These are phyloP conservation scores for Lolium rigidum DNA, from an alignment of 176 grass and related monocot species.

Conservation along the genomic window DNA sequence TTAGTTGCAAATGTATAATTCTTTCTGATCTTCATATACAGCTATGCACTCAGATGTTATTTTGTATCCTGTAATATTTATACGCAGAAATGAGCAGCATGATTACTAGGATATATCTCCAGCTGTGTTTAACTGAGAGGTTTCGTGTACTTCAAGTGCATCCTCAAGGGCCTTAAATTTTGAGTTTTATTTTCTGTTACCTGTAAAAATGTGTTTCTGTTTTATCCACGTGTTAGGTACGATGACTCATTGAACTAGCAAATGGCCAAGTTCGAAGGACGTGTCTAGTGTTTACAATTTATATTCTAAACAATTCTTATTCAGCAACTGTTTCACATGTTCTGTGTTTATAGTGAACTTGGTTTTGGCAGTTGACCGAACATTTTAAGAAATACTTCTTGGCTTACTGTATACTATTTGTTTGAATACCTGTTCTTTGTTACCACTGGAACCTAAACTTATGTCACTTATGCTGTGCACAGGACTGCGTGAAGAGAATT, in stretches of 20 bases:
- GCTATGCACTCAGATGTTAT: not conserved
- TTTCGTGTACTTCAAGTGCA: not conserved
- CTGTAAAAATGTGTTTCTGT: not conserved
- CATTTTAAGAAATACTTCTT: conserved; percentile 29
- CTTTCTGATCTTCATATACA: not conserved
- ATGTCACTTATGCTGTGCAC: conserved; percentile 45
- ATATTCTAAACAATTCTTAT: not conserved
- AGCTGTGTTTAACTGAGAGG: not conserved
- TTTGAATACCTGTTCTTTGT: conserved; percentile 29
- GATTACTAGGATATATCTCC: not conserved
- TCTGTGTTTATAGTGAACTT: conserved; percentile 30
- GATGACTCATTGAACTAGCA: not conserved
- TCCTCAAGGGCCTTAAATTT: not conserved
- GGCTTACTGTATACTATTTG: conserved; percentile 19
- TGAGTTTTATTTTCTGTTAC: not conserved
- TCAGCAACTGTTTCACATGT: not conserved
- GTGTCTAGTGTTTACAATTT: conserved; percentile 7
- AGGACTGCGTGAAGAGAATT: conserved; percentile 86
- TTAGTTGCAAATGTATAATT: conserved; percentile 17
- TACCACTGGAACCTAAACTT: conserved; percentile 34
- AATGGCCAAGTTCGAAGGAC: not conserved
- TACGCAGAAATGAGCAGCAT: not conserved
- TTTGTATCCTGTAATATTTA: not conserved
- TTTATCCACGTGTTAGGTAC: too few relatives aligned
- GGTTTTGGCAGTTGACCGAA: not conserved